Evolutionary conservation across 179 eudicot species (phyloP), one percentile per base, ranked within the genome.

Genomic region (Beta macrorhiza): DNA sequence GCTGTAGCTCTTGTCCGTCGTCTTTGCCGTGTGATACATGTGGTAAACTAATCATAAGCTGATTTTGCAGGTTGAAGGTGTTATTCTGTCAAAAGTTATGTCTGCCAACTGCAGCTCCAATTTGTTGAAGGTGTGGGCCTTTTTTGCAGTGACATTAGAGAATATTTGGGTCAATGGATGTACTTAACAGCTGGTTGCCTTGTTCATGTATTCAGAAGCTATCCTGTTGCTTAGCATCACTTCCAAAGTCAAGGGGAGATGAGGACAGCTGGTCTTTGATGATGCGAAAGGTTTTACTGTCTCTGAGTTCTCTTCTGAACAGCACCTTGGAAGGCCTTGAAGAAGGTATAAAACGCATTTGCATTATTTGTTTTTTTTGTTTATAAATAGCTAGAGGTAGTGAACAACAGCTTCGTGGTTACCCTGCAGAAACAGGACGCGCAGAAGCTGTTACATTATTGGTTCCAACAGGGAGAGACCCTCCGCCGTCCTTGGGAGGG

Each of bases 191-290:
- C 47, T 29, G 22, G 25, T 52, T 51, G 6, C 52, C 4, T 76
- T 79, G 52, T 82, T 74, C 84, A 72, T 45, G 13, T 86, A 49
- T 79, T 76, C 89, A 94, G 99, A 95, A 91, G 74, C 91, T 96
- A 64, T 90, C 90, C 58, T 85, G 78, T 84, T 90, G 93, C 88
- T 87, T 96, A 84, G 93, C 98, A 55, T 82, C 86, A 80, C 97
- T 96, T 86, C 97, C 99, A 69, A 94, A 90, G 83, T 88, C 97
- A 76, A 91, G 80, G 83, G 98, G 97, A 80, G 98, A 94, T 80
- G 95, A 84, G 84, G 92, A 87, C 68, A 93, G 97, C 89, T 95
- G 98, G 98, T 89, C 85, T 56, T 78, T 90, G 85, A 86, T 96
- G 98, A 89, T 96, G 91, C 90, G 87, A 81, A 96, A 92, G 87